A percentile compares a stretch with the other conserved stretches of the same genome.
These are phyloP conservation scores for Echium plantagineum DNA, from an alignment of 257 asterid species.

Conservation along the genomic window DNA sequence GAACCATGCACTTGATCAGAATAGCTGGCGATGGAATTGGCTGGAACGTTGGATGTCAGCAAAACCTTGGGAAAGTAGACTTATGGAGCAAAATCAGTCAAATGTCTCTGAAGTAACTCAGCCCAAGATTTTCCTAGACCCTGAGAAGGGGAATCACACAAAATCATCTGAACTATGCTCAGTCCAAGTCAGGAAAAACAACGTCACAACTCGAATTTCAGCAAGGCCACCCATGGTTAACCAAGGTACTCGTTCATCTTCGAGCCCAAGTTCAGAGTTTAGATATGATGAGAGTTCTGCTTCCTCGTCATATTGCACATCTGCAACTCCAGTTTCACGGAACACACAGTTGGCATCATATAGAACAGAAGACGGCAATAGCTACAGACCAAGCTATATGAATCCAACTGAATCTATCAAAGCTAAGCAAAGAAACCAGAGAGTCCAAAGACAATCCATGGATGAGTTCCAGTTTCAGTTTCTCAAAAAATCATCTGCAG, in stretches of 20 bases:
- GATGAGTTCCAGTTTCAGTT: slow-evolving; percentile 84
- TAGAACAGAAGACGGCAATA: slow-evolving; percentile 45
- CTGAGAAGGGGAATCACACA: slow-evolving; percentile 17
- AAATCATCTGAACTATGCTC: slow-evolving; percentile 33
- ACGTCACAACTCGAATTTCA: slow-evolving; percentile 51
- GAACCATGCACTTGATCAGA: slow-evolving; percentile 39
- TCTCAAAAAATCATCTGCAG: slow-evolving; percentile 38
- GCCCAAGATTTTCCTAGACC: slow-evolving; percentile 16
- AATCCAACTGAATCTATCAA: slow-evolving; percentile 78
- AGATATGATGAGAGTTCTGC: slow-evolving; percentile 63
- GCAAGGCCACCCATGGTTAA: slow-evolving; percentile 48
- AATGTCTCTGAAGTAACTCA: slow-evolving; percentile 34
- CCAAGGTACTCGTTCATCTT: slow-evolving; percentile 42
- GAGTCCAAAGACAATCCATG: slow-evolving; percentile 56
- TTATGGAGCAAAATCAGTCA: slow-evolving; percentile 45
- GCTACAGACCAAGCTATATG: slow-evolving; percentile 63
- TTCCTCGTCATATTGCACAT: slow-evolving; percentile 75
- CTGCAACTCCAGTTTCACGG: slow-evolving; percentile 46
- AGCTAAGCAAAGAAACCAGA: slow-evolving; percentile 65
- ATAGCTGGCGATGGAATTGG: slow-evolving; percentile 83
- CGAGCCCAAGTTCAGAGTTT: slow-evolving; percentile 76
- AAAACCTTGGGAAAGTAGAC: slow-evolving; percentile 87
- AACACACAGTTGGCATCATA: slow-evolving; percentile 36
- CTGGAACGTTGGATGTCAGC: slow-evolving; percentile 97
- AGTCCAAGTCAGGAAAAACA: slow-evolving; percentile 58